phyloP scores from a whole-genome alignment of 257 asterid genomes.

The Fraxinus quadrangulata region DNA sequence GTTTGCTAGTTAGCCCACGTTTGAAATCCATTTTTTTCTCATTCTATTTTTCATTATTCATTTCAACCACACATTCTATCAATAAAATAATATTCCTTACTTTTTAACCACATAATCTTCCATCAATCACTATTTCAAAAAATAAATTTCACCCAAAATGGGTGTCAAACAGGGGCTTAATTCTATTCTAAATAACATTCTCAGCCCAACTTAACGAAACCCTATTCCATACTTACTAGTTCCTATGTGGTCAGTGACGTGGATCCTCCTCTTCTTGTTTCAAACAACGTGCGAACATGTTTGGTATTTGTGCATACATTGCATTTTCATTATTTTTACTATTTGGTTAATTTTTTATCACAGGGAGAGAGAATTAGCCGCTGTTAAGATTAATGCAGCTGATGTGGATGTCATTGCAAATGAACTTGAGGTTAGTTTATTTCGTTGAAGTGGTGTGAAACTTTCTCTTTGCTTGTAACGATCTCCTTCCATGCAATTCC shows the following conservation, averaged over 20 bases:
- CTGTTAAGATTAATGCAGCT: slow-evolving; percentile 84
- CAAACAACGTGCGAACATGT: neutral
- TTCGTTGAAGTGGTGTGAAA: neutral
- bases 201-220: neutral
- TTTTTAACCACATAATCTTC: too few species aligned
- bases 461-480: neutral
- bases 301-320: neutral
- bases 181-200: neutral
- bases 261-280: neutral
- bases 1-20: too few species aligned
- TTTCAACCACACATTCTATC: too few species aligned
- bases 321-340: neutral
- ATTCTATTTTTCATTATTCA: too few species aligned
- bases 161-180: too few species aligned
- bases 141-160: too few species aligned
- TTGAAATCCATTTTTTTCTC: too few species aligned
- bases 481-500: neutral
- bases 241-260: neutral
- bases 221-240: neutral
- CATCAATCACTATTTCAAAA: too few species aligned
- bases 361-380: slow-evolving; percentile 96
- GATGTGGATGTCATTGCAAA: slow-evolving; percentile 83
- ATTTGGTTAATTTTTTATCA: slow-evolving; percentile 23
- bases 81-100: too few species aligned
- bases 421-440: slow-evolving; percentile 70